Base-by-base conservation (phyloP, 257 asterid species). In the Perilla frutescens region DNA sequence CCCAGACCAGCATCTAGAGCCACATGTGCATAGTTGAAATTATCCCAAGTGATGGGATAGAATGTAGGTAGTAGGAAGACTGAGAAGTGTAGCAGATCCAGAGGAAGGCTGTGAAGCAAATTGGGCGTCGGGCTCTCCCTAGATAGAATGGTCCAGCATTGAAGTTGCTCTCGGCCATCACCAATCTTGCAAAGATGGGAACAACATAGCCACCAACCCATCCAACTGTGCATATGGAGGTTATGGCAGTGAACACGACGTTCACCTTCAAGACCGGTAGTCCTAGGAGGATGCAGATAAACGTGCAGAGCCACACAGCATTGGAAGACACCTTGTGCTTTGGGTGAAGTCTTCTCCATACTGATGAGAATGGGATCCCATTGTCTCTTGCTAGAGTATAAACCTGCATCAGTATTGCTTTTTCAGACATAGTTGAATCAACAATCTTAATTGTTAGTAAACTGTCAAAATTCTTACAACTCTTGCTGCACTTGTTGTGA, bases 301-400 rank as follows among this genome's bases (percentile, higher is more conserved):
- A 83, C 1, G 84, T 86, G 12, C 81, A 80, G 2, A 85, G 83
- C 87, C 87, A 85, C 8, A 85, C 86, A 1, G 87, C 89, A 63
- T 85, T 85, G 32, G 80, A 62, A 1, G 90, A 86, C 3, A 86
- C 85, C 20, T 77, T 80, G 57, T 72, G 83, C 65, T 79, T 79
- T 0, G 82, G 85, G 79, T 83, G 86, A 13, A 86, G 20, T 51
- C 55, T 49, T 66, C 79, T 72, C 84, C 86, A 79, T 5, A 66
- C 44, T 0, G 74, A 70, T 20, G 88, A 86, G 37, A 81, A 83
- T 65, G 90, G 87, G n/a, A 81, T 57, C 29, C 87, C 90, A 8
- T 80, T 47, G 13, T 86, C 90, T 66, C 90, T 75, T 56, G 90
- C 84, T 39, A 85, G 76, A 11, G 86, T 84, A 68, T 85, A 83